Percentiles rank a stretch among this genome's conserved stretches.
These are phyloP conservation scores for Verbascum thapsus DNA, from an alignment of 257 asterid species.

Conservation along the genomic window DNA sequence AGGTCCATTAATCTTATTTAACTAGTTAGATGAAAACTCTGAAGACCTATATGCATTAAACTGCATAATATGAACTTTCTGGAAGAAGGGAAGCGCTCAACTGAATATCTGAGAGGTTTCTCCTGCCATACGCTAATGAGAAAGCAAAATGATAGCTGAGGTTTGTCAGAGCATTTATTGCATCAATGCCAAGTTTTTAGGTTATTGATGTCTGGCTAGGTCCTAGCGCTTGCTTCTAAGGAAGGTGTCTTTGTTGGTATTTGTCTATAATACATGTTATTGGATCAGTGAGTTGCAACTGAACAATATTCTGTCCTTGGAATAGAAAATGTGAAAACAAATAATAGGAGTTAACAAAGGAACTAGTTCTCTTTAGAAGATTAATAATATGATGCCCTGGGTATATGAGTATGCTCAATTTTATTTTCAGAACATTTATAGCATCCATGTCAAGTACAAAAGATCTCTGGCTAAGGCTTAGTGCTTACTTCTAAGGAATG, in stretches of 20 bases:
- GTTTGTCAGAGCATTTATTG: slow-evolving; percentile 17
- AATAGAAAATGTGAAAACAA: no score
- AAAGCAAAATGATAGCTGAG: slow-evolving; percentile 17
- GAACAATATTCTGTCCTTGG: no score
- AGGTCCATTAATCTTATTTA: slow-evolving; percentile 8
- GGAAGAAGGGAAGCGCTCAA: not conserved
- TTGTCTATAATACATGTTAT: no score
- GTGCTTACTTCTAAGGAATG: slow-evolving; percentile 16
- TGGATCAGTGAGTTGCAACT: no score
- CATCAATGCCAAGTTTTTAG: slow-evolving; percentile 2
- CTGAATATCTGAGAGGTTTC: slow-evolving; percentile 12
- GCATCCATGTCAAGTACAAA: no score
- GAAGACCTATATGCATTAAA: not conserved
- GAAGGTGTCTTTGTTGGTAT: no score
- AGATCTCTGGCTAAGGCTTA: no score
- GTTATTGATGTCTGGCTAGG: not conserved
- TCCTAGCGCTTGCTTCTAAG: slow-evolving; percentile 7
- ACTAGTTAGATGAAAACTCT: not conserved
- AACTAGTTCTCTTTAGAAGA: no score
- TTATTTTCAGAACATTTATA: no score
- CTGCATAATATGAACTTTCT: slow-evolving; percentile 8
- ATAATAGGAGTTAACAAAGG: no score
- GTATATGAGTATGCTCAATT: no score
- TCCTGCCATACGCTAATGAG: slow-evolving; percentile 6
- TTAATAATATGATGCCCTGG: no score